Base-by-base conservation (phyloP, 2,329 filamentous ascomycete genomes). In the Fusarium domesticum region DNA sequence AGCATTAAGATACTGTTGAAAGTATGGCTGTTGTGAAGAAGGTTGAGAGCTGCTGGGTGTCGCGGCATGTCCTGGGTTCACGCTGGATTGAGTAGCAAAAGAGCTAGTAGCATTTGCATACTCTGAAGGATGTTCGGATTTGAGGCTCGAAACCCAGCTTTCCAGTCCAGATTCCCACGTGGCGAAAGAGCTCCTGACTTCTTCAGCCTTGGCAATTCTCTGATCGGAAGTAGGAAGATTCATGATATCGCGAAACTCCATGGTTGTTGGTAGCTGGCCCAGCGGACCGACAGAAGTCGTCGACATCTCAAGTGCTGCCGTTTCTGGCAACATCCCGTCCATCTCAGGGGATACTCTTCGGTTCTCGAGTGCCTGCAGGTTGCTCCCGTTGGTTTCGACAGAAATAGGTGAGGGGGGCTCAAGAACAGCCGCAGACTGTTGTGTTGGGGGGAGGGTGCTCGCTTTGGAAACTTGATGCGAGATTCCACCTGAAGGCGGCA, bases 161-260 rank as follows among this genome's bases (percentile, higher is more conserved):
- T 69, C 73, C n/a, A 97, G 70, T 1, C 91, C 89, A 5, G 86
- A 86, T 47, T 96, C 83, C 62, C 85, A 81, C 11, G 70, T 65
- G 1, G 85, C 83, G 64, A 90, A 89, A 35, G 86, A 78, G 14
- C 79, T 70, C 35, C 89, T 80, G 0, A 87, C 85, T 45, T 85
- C 79, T 46, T 88, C 80, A 63, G 87, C 95, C 12, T 82, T 84
- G 34, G 76, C 72, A 47, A 93, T 87, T 16, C 90, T 82, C 53
- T 93, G 84, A 12, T 75, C 65, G 0, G 83, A 66, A 2, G 78
- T 80, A 14, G 78, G 74, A 38, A 93, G 74, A 7, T 79, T 81
- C 57, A 89, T 75, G 48, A 96, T 95, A 45, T 95, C 86, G 39
- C 83, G 80, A 67, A 95, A 91, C 2, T 77, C 72, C 51, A 78